A percentile compares a stretch with the other conserved stretches of the same genome.
These are phyloP conservation scores for Crithidia fasciculata DNA, from an alignment of 208 protist species.

Conservation along the genomic window DNA sequence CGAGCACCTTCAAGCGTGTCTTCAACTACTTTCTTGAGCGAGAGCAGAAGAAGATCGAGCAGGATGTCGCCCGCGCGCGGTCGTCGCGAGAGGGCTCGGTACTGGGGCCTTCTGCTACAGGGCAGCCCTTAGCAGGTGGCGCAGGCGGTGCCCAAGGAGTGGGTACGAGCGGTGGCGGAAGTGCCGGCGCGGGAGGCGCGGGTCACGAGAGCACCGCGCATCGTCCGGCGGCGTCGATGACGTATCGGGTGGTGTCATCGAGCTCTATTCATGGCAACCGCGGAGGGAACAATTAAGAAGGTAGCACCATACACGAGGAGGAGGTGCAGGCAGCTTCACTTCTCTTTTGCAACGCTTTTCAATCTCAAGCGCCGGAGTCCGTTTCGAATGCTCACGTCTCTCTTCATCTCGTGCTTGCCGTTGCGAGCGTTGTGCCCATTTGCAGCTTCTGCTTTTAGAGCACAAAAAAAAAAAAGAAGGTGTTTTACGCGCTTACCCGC, in stretches of 20 bases:
- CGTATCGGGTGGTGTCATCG: conserved; percentile 58
- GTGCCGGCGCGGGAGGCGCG: conserved; percentile 4
- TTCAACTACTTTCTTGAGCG: conserved; percentile 73
- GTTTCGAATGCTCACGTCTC: too few relatives aligned
- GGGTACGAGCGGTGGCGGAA: conserved; percentile 8
- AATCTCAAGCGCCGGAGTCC: too few relatives aligned
- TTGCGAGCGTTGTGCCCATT: too few relatives aligned
- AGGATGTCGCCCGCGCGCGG: conserved; percentile 53
- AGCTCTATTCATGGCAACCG: conserved; percentile 50
- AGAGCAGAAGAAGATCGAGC: conserved; percentile 62
- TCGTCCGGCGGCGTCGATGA: conserved; percentile 34
- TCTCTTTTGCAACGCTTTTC: too few relatives aligned
- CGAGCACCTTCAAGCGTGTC: conserved; percentile 60
- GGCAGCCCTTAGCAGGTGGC: not conserved
- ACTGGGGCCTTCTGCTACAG: not conserved
- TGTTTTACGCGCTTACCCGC: too few relatives aligned
- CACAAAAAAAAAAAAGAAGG: too few relatives aligned
- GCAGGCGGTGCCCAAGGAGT: conserved; percentile 2
- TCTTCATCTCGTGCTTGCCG: too few relatives aligned
- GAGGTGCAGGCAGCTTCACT: too few relatives aligned
- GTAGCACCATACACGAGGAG: not conserved
- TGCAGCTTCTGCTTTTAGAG: too few relatives aligned
- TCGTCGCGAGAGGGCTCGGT: conserved; percentile 28
- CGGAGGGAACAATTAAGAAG: conserved; percentile 15
- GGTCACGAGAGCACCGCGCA: conserved; percentile 30